phyloP scores from a whole-genome alignment of 352 stramenopile species.

The Phytophthora sp. region DNA sequence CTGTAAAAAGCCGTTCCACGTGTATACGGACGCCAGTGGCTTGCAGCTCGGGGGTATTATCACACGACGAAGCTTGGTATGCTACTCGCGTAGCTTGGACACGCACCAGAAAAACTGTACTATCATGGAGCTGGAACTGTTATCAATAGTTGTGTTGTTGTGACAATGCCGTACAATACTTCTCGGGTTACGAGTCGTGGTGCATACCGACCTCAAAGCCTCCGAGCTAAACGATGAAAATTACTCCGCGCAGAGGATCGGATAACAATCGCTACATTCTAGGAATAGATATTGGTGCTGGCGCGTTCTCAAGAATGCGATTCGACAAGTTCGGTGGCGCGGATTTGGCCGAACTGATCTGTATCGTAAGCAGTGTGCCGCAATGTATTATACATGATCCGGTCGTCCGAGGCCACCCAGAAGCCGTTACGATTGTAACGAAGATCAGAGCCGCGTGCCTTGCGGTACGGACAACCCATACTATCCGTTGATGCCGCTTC shows the following conservation, averaged over 20 bases:
- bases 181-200: constrained; percentile 8
- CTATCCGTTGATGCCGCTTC: not conserved
- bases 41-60: not conserved
- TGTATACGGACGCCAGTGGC: not conserved
- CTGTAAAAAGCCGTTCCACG: not conserved
- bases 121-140: constrained; percentile 13
- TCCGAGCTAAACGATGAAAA: constrained; percentile 11
- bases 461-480: constrained; percentile 7
- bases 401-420: constrained; percentile 5
- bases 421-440: not conserved
- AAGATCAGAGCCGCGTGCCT: constrained; percentile 11
- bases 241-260: constrained; percentile 7
- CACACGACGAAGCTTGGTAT: not conserved
- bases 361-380: not conserved
- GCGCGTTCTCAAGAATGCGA: constrained; percentile 3
- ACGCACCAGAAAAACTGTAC: constrained; percentile 10
- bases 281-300: not conserved
- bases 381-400: constrained; percentile 9
- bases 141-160: constrained; percentile 9
- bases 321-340: not conserved
- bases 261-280: not conserved
- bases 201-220: constrained; percentile 13
- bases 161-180: constrained; percentile 12
- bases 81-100: not conserved
- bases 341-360: not conserved